These are phyloP conservation scores for Candida smagusa DNA, from an alignment of 1,139 yeast species.

Conservation along the genomic window DNA sequence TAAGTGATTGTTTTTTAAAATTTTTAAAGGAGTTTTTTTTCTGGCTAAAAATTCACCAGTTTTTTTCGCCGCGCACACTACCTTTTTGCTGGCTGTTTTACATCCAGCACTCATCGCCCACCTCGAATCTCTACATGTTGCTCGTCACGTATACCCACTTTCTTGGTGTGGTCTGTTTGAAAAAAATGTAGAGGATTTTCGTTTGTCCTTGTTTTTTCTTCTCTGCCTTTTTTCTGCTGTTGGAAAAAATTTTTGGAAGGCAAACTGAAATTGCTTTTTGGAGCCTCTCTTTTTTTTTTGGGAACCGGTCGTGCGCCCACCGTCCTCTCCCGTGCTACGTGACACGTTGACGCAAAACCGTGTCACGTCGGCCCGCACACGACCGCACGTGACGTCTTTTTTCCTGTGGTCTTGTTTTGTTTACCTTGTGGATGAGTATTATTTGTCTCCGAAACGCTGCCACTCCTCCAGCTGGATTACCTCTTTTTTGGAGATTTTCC, in stretches of 20 bases:
- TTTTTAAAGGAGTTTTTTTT: constrained; percentile 1
- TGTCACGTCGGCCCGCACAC: not conserved
- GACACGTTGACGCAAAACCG: no score
- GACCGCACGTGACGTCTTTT: not conserved
- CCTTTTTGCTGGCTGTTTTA: no score
- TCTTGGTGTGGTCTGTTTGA: not conserved
- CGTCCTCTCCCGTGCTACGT: not conserved
- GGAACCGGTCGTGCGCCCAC: not conserved
- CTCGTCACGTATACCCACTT: no score
- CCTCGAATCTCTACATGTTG: no score
- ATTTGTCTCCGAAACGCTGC: not conserved
- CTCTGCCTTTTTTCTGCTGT: constrained; percentile 3
- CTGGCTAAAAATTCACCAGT: not conserved
- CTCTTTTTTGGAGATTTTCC: constrained; percentile 24
- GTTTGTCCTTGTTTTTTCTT: constrained; percentile 17
- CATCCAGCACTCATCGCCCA: no score
- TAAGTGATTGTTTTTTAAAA: not conserved
- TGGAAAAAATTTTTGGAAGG: not conserved
- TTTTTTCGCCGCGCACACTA: no score
- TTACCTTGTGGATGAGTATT: not conserved
- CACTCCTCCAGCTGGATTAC: constrained; percentile 26
- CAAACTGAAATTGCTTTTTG: no score
- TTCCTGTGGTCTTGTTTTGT: not conserved
- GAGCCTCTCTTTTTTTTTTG: no score
- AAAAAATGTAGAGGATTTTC: constrained; percentile 16